Percentiles rank a stretch among this genome's conserved stretches.
Evolutionary conservation across 2,329 filamentous ascomycete species (phyloP).

Genomic region (Xylariaceae sp.): DNA sequence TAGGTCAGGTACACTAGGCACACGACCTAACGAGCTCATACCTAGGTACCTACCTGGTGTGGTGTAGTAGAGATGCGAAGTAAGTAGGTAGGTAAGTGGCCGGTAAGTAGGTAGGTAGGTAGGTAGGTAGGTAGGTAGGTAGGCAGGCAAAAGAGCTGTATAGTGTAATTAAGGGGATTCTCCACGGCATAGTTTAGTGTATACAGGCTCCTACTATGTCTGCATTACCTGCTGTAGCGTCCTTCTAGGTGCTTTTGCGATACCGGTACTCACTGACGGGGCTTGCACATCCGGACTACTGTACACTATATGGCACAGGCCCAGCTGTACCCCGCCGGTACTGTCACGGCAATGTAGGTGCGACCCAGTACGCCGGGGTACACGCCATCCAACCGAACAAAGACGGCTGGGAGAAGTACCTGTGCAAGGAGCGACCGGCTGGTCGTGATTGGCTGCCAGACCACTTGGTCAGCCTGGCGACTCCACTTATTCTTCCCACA

Average conservation of each 20-base stretch:
- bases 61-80: too few relatives aligned
- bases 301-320: not conserved
- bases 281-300: not conserved
- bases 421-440: not conserved
- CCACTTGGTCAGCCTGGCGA: conserved; percentile 4
- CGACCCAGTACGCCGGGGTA: not conserved
- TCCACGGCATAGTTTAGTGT: not conserved
- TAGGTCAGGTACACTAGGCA: too few relatives aligned
- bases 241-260: too few relatives aligned
- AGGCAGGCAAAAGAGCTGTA: too few relatives aligned
- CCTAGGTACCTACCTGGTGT: too few relatives aligned
- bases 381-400: not conserved
- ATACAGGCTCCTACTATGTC: not conserved
- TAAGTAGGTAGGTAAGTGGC: not conserved
- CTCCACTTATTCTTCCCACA: conserved; percentile 13
- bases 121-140: not conserved
- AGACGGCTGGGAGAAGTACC: not conserved
- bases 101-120: not conserved
- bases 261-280: not conserved
- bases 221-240: not conserved
- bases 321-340: not conserved
- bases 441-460: not conserved
- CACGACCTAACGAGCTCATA: too few relatives aligned
- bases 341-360: not conserved
- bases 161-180: not conserved